phyloP scores from a whole-genome alignment of 768 basidiomycete genomes.

The Panaeolus cyanescens region DNA sequence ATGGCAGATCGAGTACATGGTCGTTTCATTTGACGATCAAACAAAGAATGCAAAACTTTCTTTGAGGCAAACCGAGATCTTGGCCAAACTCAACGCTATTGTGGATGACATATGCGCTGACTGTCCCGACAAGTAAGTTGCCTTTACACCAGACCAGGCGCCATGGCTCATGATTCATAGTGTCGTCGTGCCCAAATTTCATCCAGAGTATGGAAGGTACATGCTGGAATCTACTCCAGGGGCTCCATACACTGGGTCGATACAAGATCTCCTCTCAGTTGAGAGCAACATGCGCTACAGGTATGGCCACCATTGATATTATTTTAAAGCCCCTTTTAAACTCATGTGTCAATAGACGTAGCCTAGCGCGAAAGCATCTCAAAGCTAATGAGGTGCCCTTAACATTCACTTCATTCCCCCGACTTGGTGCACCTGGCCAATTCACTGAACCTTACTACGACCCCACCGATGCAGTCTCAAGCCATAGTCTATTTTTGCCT shows the following conservation, averaged over 20 bases:
- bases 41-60: slow-evolving; percentile 84
- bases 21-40: slow-evolving; percentile 80
- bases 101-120: slow-evolving; percentile 66
- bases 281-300: slow-evolving; percentile 95
- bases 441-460: slow-evolving; percentile 92
- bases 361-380: slow-evolving; percentile 81
- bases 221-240: slow-evolving; percentile 99
- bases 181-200: slow-evolving; percentile 83
- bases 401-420: slow-evolving; percentile 94
- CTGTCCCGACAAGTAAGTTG: slow-evolving; percentile 59
- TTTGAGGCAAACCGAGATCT: slow-evolving; percentile 93
- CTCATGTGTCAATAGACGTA: slow-evolving; percentile 54
- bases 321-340: background rate
- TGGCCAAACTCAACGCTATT: slow-evolving; percentile 72
- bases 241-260: slow-evolving; percentile 87
- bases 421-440: slow-evolving; percentile 82
- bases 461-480: slow-evolving; percentile 77
- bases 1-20: slow-evolving; percentile 88
- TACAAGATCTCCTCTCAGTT: slow-evolving; percentile 85
- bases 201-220: slow-evolving; percentile 97
- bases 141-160: background rate
- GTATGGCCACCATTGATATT: slow-evolving; percentile 39
- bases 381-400: slow-evolving; percentile 86
- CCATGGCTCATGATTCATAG: slow-evolving; percentile 33
- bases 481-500: slow-evolving; percentile 92